These are phyloP conservation scores for Lodderomyces metapsilosis DNA, from an alignment of 1,139 yeast species.

Conservation along the genomic window DNA sequence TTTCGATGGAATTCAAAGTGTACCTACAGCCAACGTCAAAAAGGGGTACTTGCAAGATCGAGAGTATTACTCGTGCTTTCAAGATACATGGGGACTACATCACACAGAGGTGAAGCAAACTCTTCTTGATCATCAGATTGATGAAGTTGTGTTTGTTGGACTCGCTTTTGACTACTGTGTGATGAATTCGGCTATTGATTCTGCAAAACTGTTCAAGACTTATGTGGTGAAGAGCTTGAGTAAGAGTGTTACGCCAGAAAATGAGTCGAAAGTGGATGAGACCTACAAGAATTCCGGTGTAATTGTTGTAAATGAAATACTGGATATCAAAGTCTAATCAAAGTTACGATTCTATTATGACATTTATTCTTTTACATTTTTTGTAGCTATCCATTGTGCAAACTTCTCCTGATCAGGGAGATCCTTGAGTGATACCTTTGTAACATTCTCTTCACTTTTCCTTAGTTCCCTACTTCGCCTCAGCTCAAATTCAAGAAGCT, in stretches of 20 bases:
- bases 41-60: constrained; percentile 73
- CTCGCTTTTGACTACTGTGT: constrained; percentile 89
- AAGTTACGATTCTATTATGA: constrained; percentile 23
- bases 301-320: constrained; percentile 16
- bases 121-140: constrained; percentile 45
- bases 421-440: constrained; percentile 8
- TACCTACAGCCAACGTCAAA: constrained; percentile 41
- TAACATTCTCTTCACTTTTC: background rate
- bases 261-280: constrained; percentile 25
- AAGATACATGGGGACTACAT: constrained; percentile 73
- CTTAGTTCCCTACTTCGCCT: constrained; percentile 15
- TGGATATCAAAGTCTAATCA: background rate
- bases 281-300: constrained; percentile 30
- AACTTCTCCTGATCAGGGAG: constrained; percentile 44
- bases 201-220: constrained; percentile 55
- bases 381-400: constrained; percentile 45
- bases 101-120: constrained; percentile 61
- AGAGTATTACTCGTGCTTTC: constrained; percentile 89
- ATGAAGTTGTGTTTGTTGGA: constrained; percentile 73
- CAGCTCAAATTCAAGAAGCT: constrained; percentile 21
- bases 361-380: constrained; percentile 43
- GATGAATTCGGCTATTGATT: constrained; percentile 67
- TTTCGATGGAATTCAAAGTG: constrained; percentile 22
- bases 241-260: constrained; percentile 35
- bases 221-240: constrained; percentile 55